Conservation (phyloP, 202 grass and related monocot species). For the Elaeis oleifera region DNA sequence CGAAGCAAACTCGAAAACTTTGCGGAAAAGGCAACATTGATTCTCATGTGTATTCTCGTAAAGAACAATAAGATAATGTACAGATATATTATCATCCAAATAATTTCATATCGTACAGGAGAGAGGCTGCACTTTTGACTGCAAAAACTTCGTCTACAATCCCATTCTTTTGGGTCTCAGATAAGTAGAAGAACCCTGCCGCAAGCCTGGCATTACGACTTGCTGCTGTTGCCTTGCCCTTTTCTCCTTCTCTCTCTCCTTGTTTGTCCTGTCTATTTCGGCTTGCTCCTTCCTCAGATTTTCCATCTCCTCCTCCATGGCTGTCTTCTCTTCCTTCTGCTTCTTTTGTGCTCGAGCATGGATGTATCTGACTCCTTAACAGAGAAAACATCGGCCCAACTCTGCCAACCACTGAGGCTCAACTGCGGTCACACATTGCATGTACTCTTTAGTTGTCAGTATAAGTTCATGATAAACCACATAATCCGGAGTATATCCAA, state of each 20-base stretch:
- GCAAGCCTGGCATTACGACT: conserved; percentile 79
- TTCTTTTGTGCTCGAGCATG: conserved; percentile 83
- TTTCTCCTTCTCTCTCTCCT: conserved; percentile 64
- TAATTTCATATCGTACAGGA: too few species aligned
- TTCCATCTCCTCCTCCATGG: conserved; percentile 99
- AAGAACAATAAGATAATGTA: too few species aligned
- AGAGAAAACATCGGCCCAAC: conserved; percentile 95
- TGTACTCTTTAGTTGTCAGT: conserved; percentile 93
- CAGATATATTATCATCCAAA: too few species aligned
- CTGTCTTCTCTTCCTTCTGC: conserved; percentile 81
- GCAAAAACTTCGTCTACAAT: conserved; percentile 32
- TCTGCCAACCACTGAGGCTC: conserved; percentile 94
- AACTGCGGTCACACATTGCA: conserved; percentile 92
- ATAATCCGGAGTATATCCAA: conserved; percentile 87
- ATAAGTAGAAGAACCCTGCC: conserved; percentile 56
- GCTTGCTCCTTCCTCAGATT: conserved; percentile 71
- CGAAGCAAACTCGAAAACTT: too few species aligned
- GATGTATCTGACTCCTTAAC: conserved; percentile 84
- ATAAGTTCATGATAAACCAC: conserved; percentile 93
- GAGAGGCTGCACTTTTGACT: too few species aligned
- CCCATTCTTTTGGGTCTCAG: conserved; percentile 74
- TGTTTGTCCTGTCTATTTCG: conserved; percentile 36
- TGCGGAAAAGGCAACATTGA: too few species aligned
- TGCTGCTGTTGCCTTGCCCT: conserved; percentile 77
- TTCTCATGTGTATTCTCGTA: too few species aligned